Conservation (phyloP, 176 grass and related monocot species). For the Aechmea fasciata region DNA sequence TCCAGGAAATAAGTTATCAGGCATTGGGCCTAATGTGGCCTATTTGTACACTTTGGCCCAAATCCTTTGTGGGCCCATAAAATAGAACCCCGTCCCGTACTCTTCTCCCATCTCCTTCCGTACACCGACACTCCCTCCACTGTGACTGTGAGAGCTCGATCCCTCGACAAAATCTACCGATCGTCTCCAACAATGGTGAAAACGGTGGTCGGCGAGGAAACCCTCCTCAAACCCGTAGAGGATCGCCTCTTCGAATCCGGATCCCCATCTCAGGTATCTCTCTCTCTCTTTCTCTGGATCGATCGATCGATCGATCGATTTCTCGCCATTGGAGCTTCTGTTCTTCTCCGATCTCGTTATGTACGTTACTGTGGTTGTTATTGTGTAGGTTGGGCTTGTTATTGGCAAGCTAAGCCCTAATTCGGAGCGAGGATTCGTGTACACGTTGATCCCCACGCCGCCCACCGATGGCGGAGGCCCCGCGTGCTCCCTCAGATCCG, state of each 20-base stretch:
- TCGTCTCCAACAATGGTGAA: slow-evolving; percentile 46
- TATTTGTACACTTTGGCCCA: no score
- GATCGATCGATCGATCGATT: not conserved
- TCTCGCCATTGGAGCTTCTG: no score
- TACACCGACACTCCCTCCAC: no score
- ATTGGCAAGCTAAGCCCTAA: slow-evolving; percentile 70
- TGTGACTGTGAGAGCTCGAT: no score
- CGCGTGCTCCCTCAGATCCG: slow-evolving; percentile 55
- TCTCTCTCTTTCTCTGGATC: not conserved
- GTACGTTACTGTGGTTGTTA: not conserved
- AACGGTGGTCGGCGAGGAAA: slow-evolving; percentile 63
- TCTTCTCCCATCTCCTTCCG: no score
- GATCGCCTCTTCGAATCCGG: slow-evolving; percentile 30
- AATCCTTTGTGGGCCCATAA: no score
- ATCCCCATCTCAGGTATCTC: not conserved
- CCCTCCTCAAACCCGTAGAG: slow-evolving; percentile 51
- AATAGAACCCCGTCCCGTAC: no score
- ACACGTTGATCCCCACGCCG: slow-evolving; percentile 79
- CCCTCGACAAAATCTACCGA: not conserved
- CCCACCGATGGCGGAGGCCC: slow-evolving; percentile 52
- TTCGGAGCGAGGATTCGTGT: slow-evolving; percentile 66
- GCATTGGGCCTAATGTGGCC: no score
- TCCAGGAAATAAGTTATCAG: no score
- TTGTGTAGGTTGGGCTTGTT: slow-evolving; percentile 54
- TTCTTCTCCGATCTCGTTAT: not conserved